Base-by-base conservation (phyloP, 1,284 basidiomycete species). In the Tylopilus sp. region DNA sequence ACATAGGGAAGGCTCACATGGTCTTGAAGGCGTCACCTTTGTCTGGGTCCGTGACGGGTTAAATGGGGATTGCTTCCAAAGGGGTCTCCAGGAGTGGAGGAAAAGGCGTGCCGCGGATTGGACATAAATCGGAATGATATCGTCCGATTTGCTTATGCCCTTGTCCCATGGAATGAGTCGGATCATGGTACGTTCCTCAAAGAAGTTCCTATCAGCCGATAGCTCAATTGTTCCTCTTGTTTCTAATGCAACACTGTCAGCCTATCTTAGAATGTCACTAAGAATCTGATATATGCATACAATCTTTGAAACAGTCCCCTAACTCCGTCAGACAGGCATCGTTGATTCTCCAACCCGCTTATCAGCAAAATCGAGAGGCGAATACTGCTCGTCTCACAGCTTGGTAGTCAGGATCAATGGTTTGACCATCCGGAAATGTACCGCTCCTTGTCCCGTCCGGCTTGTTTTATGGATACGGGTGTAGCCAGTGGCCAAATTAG, bases 1-100 rank as follows among this genome's bases (percentile, higher is more conserved):
- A 5, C 12, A 10, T 16, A 30, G n/a, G 21, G n/a, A 5, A 18
- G 45, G 4, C 48, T 57, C 18, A 52, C 18, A 43, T 2, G 45
- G 35, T 41, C 7, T 18, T 25, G 11, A 55, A 87, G 85, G 86
- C 0, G 86, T 92, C 3, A 89, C 86, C 0, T 90, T 92, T 59
- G 66, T 73, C 45, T 71, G 79, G 26, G 80, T 84, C 3, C 66
- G 66, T 5, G 61, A 72, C 21, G 85, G 86, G 0, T 45, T 86
- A 23, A 72, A 77, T 55, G 71, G 74, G 35, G 65, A 71, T 19
- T 66, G 71, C 1, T 87, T 89, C 59, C 79, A 84, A 52, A 64
- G 71, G 13, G 88, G 88, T 0, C 62, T 90, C 15, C 65, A 62
- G 16, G 72, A 77, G 48, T 91, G 88, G 88, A 70, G 81, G 51